Base-by-base conservation (phyloP, 257 asterid genomes). In the Ballota nigra region DNA sequence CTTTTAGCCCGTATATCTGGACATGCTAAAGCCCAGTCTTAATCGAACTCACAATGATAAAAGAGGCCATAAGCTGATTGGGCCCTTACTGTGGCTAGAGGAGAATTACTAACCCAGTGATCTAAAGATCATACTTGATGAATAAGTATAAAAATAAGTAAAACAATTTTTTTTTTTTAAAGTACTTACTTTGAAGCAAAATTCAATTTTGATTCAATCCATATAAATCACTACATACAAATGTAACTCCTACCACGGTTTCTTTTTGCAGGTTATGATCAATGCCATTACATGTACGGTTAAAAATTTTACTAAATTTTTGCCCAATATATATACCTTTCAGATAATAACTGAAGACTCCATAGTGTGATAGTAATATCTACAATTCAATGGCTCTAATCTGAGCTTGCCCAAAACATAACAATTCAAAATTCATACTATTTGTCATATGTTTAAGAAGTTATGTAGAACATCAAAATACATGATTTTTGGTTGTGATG, bases 221-320 rank as follows among this genome's bases (percentile, higher is more conserved):
- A 51, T 51, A 43, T 4, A 51, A 2, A 51, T 18, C 5, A 16
- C n/a, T 16, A 2, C 26, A 7, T 26, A 31, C 45, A 26, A 15
- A 60, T 60, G 9, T 7, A 33, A 16, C 2, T 36, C 18, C 31
- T 18, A 41, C 4, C 38, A 5, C 10, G 0, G 9, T 53, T n/a
- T n/a, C 20, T 8, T 59, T 26, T 59, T 61, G 75, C 83, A 80
- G 78, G 83, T 68, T 75, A 80, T 61, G 78, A 71, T 62, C 51
- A 63, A 11, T 80, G 83, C 40, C 80, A 43, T 52, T 80, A 75
- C 73, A 60, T 71, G 69, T n/a, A 13, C 43, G 20, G 55, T 6
- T 75, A 60, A 79, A 4, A 47, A 58, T 23, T 68, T 52, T 5
- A 1, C 33, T 6, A 4, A 31, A 36, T 1, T 8, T 8, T 16